Evolutionary conservation across 768 basidiomycete species (phyloP), one percentile per base, ranked within the genome.

Genomic region (Trametopsis cervina): DNA sequence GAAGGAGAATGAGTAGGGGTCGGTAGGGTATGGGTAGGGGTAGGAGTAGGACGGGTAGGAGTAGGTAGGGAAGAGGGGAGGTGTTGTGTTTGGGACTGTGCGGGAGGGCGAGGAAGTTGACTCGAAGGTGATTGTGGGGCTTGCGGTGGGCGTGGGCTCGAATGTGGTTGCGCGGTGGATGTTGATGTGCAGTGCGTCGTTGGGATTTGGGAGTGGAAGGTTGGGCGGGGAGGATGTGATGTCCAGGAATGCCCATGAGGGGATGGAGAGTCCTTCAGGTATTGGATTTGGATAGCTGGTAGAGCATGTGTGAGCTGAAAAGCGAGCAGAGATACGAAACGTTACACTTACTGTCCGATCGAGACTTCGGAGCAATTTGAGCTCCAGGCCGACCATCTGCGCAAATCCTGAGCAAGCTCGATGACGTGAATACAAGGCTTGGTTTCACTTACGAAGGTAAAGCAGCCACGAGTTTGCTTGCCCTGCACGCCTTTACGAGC

Each of bases 171-270:
- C 29, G 29, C 15, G 29, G 29, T 15, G 29, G 15, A 15, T 7
- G 29, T 33, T 33, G 9, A 33, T 15, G 15, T 15, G 29, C 29
- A 33, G 9, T 33, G 15, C 29, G 7, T 33, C n/a, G n/a, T n/a
- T n/a, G n/a, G n/a, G 29, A 33, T 33, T 15, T 33, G 7, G 9
- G 29, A 7, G 9, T 7, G 29, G 29, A 15, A 33, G 7, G 15
- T 33, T 15, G 15, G 29, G 9, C 29, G 29, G 29, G 15, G 7
- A 7, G 9, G 9, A 33, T 7, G 69, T 62, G 22, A 83, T 73
- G 49, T 79, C 71, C 26, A 76, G 63, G 50, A 74, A 85, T 6
- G 81, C 81, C 82, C 82, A 85, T 7, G 72, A 71, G 6, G 81
- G 82, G n/a, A 84, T 69, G 7, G 67, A 63, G 1, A 74, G 67